Base-by-base conservation (phyloP, 2,329 filamentous ascomycete genomes). In the Aspergillus fumigatiaffinis region DNA sequence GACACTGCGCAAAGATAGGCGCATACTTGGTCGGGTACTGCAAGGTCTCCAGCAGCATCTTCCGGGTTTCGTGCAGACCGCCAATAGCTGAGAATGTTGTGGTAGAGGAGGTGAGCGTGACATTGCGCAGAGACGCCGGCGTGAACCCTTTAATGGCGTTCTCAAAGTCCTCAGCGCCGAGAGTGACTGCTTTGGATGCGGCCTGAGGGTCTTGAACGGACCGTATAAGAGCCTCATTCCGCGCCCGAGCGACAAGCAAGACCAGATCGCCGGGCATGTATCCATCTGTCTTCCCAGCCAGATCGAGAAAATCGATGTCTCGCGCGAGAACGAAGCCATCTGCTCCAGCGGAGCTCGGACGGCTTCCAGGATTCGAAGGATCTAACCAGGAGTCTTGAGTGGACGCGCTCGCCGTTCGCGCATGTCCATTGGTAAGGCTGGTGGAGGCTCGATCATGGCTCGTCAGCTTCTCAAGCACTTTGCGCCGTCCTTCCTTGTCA, bases 1-100 rank as follows among this genome's bases (percentile, higher is more conserved):
- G 94, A 66, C 94, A 99, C 69, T 96, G 90, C 3, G 92, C 92
- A 70, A 99, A 99, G 62, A 99, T 97, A 1, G 94, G 94, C 0
- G 94, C 94, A 71, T 99, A 99, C 58, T 94, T 96, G 1, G 95
- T 99, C 0, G 94, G 94, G 69, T 99, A 99, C 71, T 97, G 90
- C 3, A 99, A 80, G 0, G 94, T 99, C 75, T 99, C 94, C 8
- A 99, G 83, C 3, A 99, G 82, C n/a, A 91, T 91, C 66, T 92
- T 88, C 3, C 95, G 87, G 1, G 94, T 99, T 67, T 91, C 86
- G 47, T 86, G 84, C 4, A 99, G 80, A 17, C 94, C 94, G 51
- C 94, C 94, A 60, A 99, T 97, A 0, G 90, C 90, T 61, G 89
- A 87, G 74, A 97, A 99, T 7, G 90, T 96, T 0, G 91, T 97